A percentile compares a stretch with the other conserved stretches of the same genome.
These are phyloP conservation scores for Craterostigma plantagineum DNA, from an alignment of 257 asterid species.

Conservation along the genomic window DNA sequence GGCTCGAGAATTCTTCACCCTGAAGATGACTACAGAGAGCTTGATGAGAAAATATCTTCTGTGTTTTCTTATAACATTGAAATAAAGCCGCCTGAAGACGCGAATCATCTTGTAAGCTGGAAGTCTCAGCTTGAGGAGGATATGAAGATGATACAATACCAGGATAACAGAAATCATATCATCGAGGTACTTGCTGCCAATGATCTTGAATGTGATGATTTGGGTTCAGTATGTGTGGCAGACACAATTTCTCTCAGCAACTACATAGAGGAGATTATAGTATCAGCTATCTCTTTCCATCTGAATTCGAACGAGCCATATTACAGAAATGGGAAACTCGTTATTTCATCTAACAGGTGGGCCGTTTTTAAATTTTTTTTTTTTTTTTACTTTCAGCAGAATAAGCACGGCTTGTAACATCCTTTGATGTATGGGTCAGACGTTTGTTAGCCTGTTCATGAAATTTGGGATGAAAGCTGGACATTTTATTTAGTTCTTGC, in stretches of 20 bases:
- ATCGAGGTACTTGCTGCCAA: constrained; percentile 70
- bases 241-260: constrained; percentile 57
- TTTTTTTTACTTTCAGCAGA: no score
- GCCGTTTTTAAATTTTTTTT: background rate
- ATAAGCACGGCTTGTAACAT: no score
- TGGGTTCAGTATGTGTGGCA: constrained; percentile 51
- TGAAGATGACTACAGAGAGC: constrained; percentile 25
- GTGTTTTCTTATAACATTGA: constrained; percentile 70
- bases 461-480: background rate
- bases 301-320: constrained; percentile 37
- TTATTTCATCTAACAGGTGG: constrained; percentile 62
- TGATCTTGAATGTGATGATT: constrained; percentile 70
- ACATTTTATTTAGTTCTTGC: constrained; percentile 1
- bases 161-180: constrained; percentile 70
- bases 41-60: constrained; percentile 53
- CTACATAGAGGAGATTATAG: constrained; percentile 74
- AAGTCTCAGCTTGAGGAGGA: constrained; percentile 73
- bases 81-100: constrained; percentile 76
- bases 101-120: constrained; percentile 60
- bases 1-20: constrained; percentile 56
- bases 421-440: no score
- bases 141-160: constrained; percentile 61
- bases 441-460: background rate
- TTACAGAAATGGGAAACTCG: constrained; percentile 78
- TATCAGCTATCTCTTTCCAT: constrained; percentile 75